phyloP scores from a whole-genome alignment of 768 basidiomycete genomes.

The Termitomyces sp. region DNA sequence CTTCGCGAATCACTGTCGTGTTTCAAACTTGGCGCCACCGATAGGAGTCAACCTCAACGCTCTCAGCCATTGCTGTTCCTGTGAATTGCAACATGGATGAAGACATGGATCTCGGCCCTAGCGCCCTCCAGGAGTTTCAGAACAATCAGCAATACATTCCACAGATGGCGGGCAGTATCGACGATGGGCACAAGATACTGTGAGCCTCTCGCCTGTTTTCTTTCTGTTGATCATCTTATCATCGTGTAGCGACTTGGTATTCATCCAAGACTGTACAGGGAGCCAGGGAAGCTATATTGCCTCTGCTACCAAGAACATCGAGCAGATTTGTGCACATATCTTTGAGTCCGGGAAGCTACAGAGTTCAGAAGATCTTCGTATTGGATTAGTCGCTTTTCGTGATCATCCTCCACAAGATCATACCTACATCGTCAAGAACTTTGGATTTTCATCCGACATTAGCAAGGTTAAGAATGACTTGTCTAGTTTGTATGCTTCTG shows the following conservation, averaged over 20 bases:
- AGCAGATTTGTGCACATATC: constrained; percentile 91
- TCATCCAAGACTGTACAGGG: constrained; percentile 94
- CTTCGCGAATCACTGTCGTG: background rate
- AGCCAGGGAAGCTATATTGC: constrained; percentile 88
- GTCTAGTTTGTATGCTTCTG: constrained; percentile 80
- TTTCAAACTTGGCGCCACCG: constrained; percentile 1
- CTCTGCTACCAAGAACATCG: constrained; percentile 96
- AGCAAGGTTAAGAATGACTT: constrained; percentile 81
- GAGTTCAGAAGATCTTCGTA: constrained; percentile 79
- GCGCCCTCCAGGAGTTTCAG: constrained; percentile 31
- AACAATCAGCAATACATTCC: constrained; percentile 29
- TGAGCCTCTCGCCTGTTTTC: constrained; percentile 32
- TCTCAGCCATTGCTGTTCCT: constrained; percentile 8
- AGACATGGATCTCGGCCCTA: constrained; percentile 68
- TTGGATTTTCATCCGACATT: constrained; percentile 93
- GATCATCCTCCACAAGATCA: constrained; percentile 98
- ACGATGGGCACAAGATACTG: constrained; percentile 68
- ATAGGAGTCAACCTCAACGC: constrained; percentile 10
- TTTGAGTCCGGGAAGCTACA: constrained; percentile 93
- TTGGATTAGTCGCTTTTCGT: constrained; percentile 92
- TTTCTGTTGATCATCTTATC: constrained; percentile 15
- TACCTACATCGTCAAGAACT: constrained; percentile 90
- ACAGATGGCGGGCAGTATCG: constrained; percentile 20
- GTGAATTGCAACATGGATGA: constrained; percentile 56
- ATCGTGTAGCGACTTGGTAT: constrained; percentile 76